Evolutionary conservation across 306 rosid genomes (phyloP).

Genomic region (Fagus sylvatica): DNA sequence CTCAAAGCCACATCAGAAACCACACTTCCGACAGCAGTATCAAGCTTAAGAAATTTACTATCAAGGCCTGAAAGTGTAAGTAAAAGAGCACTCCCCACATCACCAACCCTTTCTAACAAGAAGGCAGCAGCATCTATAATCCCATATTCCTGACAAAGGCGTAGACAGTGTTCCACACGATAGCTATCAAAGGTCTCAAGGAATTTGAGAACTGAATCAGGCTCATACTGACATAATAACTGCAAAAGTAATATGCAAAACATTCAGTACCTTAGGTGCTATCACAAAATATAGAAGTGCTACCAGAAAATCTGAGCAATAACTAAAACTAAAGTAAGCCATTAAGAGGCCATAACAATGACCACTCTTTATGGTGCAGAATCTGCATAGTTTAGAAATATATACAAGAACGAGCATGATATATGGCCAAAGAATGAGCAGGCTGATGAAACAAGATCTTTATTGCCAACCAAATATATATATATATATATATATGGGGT

Average conservation of each 20-base stretch:
- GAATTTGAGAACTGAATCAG: conserved; percentile 86
- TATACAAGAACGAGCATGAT: neutral
- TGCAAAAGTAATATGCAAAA: conserved; percentile 44
- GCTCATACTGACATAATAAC: conserved; percentile 85
- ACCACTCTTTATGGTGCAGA: neutral
- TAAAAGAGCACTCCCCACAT: conserved; percentile 88
- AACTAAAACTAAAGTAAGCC: conserved; percentile 1
- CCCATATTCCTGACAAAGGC: conserved; percentile 80
- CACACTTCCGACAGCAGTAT: conserved; percentile 63
- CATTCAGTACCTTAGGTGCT: conserved; percentile 4
- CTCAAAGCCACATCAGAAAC: conserved; percentile 37
- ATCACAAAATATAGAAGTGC: neutral
- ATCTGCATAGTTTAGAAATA: neutral
- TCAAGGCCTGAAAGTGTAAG: conserved; percentile 79
- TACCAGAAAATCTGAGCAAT: conserved; percentile 9
- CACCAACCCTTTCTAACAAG: conserved; percentile 93
- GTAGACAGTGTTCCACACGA: conserved; percentile 88
- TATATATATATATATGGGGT: neutral
- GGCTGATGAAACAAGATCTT: conserved; percentile 12
- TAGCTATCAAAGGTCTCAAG: conserved; percentile 91
- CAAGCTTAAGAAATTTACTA: conserved; percentile 78
- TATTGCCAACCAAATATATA: conserved; percentile 5
- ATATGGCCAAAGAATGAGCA: neutral
- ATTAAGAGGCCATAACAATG: neutral
- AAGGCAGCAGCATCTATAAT: conserved; percentile 90